These are phyloP conservation scores for Paramecium pentaurelia DNA, from an alignment of 73 alveolate species.

Conservation along the genomic window DNA sequence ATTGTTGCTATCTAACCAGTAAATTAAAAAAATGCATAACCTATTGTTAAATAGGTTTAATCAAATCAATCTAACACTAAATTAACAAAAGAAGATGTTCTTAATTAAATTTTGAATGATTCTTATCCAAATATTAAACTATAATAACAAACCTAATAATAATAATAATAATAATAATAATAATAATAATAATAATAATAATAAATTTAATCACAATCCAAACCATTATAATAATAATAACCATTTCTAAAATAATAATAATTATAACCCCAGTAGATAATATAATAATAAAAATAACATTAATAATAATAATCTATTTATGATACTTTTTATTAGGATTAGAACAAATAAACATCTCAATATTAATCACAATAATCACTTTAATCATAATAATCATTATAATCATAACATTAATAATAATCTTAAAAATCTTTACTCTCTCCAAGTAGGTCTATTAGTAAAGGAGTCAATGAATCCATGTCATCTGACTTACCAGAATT, in stretches of 20 bases:
- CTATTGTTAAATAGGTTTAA: neutral
- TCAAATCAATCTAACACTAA: neutral
- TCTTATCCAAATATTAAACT: neutral
- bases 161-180: neutral
- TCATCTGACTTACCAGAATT: constrained; percentile 34
- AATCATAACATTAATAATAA: neutral
- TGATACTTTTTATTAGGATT: neutral
- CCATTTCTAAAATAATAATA: neutral
- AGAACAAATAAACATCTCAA: neutral
- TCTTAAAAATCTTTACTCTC: neutral
- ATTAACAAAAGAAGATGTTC: neutral
- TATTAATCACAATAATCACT: neutral
- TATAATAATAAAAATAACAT: neutral
- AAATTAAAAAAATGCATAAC: neutral
- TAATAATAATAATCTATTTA: neutral
- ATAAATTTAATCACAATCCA: neutral
- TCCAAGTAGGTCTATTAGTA: neutral
- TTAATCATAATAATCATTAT: neutral
- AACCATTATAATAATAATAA: neutral
- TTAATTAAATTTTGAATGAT: neutral
- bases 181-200: neutral
- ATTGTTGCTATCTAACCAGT: neutral
- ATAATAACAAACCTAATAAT: neutral
- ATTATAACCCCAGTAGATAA: neutral
- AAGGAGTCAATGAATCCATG: neutral